Evolutionary conservation across 2,329 filamentous ascomycete genomes (phyloP).

Genomic region (Chalara sp.): DNA sequence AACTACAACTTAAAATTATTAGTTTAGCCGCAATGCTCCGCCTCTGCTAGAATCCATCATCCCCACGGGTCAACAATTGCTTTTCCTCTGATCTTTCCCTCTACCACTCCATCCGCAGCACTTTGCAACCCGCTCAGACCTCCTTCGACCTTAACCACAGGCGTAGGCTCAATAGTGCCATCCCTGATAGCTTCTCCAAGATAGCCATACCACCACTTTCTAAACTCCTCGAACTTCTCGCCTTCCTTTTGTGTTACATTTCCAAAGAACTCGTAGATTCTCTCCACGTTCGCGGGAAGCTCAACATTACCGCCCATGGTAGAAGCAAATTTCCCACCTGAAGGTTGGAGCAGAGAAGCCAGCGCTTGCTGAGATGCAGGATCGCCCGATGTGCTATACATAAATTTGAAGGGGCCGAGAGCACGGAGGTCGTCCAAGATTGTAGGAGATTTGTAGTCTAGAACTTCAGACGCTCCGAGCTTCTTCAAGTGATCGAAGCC

Average conservation of each 20-base stretch:
- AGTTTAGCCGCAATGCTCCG: too few relatives aligned
- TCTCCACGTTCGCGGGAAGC: not conserved
- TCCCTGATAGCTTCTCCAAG: not conserved
- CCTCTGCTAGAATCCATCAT: too few relatives aligned
- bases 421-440: not conserved
- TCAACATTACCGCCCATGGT: not conserved
- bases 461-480: not conserved
- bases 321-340: not conserved
- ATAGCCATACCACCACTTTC: not conserved
- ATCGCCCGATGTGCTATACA: not conserved
- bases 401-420: not conserved
- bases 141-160: not conserved
- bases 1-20: too few relatives aligned
- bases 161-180: not conserved
- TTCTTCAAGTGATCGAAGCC: not conserved
- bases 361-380: not conserved
- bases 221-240: not conserved
- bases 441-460: not conserved
- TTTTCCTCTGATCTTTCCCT: not conserved
- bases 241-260: not conserved
- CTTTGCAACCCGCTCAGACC: not conserved
- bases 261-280: not conserved
- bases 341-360: not conserved
- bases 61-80: not conserved
- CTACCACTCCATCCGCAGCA: not conserved